phyloP scores from a whole-genome alignment of 164 flowering plant species.

The Tinospora cordifolia region DNA sequence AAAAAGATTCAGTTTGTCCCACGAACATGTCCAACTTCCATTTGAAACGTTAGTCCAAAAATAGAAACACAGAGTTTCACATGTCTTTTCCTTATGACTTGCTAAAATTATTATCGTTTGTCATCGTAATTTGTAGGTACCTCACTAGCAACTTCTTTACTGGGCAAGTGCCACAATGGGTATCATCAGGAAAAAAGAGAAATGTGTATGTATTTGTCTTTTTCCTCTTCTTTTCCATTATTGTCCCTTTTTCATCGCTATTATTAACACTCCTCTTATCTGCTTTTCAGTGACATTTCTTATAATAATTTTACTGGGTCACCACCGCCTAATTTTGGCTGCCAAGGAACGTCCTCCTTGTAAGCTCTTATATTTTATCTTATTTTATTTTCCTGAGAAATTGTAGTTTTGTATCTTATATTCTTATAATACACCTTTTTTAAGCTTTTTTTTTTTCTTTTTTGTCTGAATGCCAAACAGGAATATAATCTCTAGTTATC shows the following conservation, averaged over 20 bases:
- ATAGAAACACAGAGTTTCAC: not conserved
- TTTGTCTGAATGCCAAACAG: slow-evolving; percentile 26
- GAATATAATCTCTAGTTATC: slow-evolving; percentile 41
- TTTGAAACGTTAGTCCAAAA: not conserved
- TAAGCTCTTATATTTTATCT: slow-evolving; percentile 23
- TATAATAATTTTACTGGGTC: slow-evolving; percentile 45
- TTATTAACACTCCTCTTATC: not conserved
- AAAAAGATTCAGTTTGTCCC: too few species aligned
- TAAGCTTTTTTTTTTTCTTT: not conserved
- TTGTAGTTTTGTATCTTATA: not conserved
- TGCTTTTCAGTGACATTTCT: slow-evolving; percentile 41
- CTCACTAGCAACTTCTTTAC: slow-evolving; percentile 56
- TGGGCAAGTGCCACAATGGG: slow-evolving; percentile 51
- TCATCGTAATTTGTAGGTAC: slow-evolving; percentile 36
- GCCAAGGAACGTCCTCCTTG: slow-evolving; percentile 30
- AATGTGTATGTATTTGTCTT: slow-evolving; percentile 36
- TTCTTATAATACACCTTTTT: too few species aligned
- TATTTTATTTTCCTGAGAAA: not conserved
- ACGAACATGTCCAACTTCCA: not conserved
- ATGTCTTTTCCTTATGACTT: not conserved
- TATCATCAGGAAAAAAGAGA: slow-evolving; percentile 20
- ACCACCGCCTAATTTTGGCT: slow-evolving; percentile 19
- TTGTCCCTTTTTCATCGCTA: not conserved
- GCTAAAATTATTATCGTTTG: not conserved
- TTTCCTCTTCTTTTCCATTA: not conserved